A percentile compares a stretch with the other conserved stretches of the same genome.
Conservation (phyloP, 2,329 filamentous ascomycete genomes). For the Sarocladiaceae sp. region DNA sequence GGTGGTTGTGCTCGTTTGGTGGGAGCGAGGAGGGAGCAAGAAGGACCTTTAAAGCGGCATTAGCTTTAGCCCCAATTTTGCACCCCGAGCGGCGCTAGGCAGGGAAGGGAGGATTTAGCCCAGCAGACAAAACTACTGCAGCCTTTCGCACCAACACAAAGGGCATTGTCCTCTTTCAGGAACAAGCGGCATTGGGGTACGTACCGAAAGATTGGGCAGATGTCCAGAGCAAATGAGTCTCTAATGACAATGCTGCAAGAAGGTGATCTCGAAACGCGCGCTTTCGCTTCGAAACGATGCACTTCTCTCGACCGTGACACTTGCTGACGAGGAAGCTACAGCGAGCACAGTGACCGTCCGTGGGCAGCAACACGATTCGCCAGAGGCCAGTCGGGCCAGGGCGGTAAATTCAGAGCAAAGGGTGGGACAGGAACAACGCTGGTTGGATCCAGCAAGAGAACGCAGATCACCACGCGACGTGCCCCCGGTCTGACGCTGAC, state of each 20-base stretch:
- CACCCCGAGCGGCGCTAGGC: not conserved
- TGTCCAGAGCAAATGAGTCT: too few relatives aligned
- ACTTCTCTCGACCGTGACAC: not conserved
- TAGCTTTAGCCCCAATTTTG: not conserved
- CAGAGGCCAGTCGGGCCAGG: not conserved
- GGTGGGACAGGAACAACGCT: not conserved
- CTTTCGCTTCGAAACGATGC: not conserved
- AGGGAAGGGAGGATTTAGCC: constrained; percentile 4
- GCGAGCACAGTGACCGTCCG: not conserved
- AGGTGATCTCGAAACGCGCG: not conserved
- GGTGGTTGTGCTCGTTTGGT: not conserved
- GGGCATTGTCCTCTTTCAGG: not conserved
- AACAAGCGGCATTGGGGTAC: not conserved
- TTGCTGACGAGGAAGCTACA: not conserved
- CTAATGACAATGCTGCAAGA: not conserved
- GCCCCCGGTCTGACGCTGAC: not conserved
- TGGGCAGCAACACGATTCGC: constrained; percentile 3
- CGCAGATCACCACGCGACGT: constrained; percentile 2
- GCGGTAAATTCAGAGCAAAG: not conserved
- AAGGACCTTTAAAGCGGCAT: constrained; percentile 6
- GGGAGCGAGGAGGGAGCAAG: not conserved
- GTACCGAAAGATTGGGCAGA: not conserved
- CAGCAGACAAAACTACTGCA: not conserved
- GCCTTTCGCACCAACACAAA: not conserved
- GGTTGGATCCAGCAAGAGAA: not conserved